Percentiles rank a stretch among this genome's conserved stretches.
These are phyloP conservation scores for Lepiota brunneoincarnata DNA, from an alignment of 768 basidiomycete species.

Conservation along the genomic window DNA sequence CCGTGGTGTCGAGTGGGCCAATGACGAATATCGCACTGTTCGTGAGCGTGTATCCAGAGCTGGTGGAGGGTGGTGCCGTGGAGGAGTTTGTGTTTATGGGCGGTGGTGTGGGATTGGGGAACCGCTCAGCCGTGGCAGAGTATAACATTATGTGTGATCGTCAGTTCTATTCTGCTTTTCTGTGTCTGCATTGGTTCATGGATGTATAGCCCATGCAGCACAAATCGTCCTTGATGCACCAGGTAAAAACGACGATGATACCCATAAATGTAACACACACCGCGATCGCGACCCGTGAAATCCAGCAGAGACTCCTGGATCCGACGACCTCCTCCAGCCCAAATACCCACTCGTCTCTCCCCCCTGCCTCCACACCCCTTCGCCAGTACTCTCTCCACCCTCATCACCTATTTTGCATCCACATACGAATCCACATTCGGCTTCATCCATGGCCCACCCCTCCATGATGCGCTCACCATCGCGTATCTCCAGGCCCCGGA, in stretches of 20 bases:
- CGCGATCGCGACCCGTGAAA: conserved; percentile 62
- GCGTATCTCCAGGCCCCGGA: conserved; percentile 72
- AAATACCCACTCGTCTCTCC: conserved; percentile 23
- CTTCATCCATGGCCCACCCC: conserved; percentile 83
- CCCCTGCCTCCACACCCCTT: conserved; percentile 41
- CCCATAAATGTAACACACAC: conserved; percentile 89
- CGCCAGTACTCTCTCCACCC: conserved; percentile 72
- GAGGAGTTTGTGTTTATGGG: conserved; percentile 87
- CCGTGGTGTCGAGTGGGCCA: conserved; percentile 75
- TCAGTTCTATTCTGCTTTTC: conserved; percentile 32
- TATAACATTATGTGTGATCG: conserved; percentile 84
- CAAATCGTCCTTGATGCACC: conserved; percentile 78
- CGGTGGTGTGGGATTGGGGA: conserved; percentile 84
- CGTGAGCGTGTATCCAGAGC: conserved; percentile 49
- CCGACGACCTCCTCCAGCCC: conserved; percentile 19
- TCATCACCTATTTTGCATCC: conserved; percentile 72
- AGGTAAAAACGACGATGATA: conserved; percentile 69
- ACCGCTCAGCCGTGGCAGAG: conserved; percentile 77
- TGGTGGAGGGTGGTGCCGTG: conserved; percentile 42
- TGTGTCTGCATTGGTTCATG: background rate
- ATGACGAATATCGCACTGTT: conserved; percentile 83
- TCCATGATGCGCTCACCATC: conserved; percentile 84
- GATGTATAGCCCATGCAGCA: conserved; percentile 65
- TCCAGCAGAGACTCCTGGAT: conserved; percentile 53
- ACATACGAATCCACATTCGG: conserved; percentile 72